These are phyloP conservation scores for Vitis riparia DNA, from an alignment of 164 flowering plant species.

Conservation along the genomic window DNA sequence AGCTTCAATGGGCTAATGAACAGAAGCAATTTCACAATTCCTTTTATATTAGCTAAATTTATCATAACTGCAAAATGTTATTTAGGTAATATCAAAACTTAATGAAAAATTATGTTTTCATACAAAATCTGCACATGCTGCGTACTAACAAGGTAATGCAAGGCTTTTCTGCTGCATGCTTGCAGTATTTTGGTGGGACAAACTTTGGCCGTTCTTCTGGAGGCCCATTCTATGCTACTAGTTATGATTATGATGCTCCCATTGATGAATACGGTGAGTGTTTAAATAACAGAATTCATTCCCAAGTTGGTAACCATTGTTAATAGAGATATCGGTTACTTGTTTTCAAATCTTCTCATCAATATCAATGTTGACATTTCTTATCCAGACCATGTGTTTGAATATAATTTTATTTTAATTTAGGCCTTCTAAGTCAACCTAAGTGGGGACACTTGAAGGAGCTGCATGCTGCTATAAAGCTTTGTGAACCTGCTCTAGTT, in stretches of 20 bases:
- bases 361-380: background rate
- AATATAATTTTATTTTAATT: slow-evolving; percentile 1
- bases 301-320: background rate
- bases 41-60: too few species aligned
- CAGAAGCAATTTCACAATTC: too few species aligned
- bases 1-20: too few species aligned
- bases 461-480: slow-evolving; percentile 90
- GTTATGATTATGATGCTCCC: slow-evolving; percentile 98
- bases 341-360: too few species aligned
- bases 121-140: slow-evolving; percentile 1
- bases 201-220: slow-evolving; percentile 92
- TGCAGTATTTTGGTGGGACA: slow-evolving; percentile 95
- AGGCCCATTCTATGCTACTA: slow-evolving; percentile 83
- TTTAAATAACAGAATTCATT: background rate
- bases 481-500: slow-evolving; percentile 88
- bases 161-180: slow-evolving; percentile 6
- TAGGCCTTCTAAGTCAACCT: slow-evolving; percentile 84
- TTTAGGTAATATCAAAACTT: background rate
- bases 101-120: background rate
- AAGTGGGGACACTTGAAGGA: slow-evolving; percentile 98
- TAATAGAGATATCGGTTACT: background rate
- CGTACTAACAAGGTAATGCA: slow-evolving; percentile 10
- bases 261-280: slow-evolving; percentile 91
- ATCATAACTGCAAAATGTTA: background rate
- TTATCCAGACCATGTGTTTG: background rate